Percentiles rank a stretch among this genome's conserved stretches.
Evolutionary conservation across 768 basidiomycete genomes (phyloP).

Genomic region (Phallus indusiatus): DNA sequence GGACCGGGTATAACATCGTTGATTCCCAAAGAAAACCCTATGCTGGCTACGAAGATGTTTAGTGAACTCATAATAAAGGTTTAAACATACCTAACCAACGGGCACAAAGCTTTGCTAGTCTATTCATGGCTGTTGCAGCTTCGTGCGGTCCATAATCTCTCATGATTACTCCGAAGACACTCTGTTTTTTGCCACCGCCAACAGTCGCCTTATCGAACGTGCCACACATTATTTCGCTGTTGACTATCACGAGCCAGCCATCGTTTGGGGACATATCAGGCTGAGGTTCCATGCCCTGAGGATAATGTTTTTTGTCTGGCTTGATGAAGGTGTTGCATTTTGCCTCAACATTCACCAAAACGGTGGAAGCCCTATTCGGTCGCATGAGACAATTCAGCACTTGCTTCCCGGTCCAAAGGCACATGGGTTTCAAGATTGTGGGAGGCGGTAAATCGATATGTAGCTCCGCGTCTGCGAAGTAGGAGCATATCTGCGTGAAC

Average conservation of each 20-base stretch:
- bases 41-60: conserved; percentile 66
- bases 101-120: conserved; percentile 90
- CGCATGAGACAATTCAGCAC: conserved; percentile 97
- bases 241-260: conserved; percentile 93
- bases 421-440: conserved; percentile 83
- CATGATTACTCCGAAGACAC: conserved; percentile 95
- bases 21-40: conserved; percentile 95
- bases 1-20: conserved; percentile 97
- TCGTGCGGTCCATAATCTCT: conserved; percentile 94
- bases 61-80: conserved; percentile 4
- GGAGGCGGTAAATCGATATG: conserved; percentile 96
- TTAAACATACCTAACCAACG: conserved; percentile 72
- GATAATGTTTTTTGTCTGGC: conserved; percentile 52
- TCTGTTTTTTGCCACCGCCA: conserved; percentile 98
- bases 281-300: conserved; percentile 44
- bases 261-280: conserved; percentile 93
- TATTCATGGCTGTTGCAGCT: conserved; percentile 92
- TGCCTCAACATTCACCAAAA: conserved; percentile 90
- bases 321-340: conserved; percentile 90
- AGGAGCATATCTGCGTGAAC: conserved; percentile 95
- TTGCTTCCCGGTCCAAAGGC: conserved; percentile 98
- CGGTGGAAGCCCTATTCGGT: conserved; percentile 73
- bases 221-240: conserved; percentile 98
- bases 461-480: conserved; percentile 81
- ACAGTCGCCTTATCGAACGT: conserved; percentile 98